These are phyloP conservation scores for Gnomoniopsis sp. DNA, from an alignment of 2,329 filamentous ascomycete genomes.

Conservation along the genomic window DNA sequence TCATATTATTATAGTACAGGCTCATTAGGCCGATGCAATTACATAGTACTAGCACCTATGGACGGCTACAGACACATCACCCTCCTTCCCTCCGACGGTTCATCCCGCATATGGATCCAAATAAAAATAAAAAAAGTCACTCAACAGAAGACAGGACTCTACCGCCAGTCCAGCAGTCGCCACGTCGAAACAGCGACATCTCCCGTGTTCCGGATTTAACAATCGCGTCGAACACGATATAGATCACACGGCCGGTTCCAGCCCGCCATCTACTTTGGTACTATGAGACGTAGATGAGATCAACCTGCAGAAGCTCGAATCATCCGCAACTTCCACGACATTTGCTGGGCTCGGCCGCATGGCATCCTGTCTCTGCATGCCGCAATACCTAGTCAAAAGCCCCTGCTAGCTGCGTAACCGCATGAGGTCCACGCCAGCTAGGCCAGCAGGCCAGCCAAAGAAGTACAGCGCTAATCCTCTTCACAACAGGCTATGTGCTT, in stretches of 20 bases:
- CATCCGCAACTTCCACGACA: constrained; percentile 20
- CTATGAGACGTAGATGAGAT: constrained; percentile 20
- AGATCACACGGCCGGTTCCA: not conserved
- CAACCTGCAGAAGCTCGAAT: constrained; percentile 19
- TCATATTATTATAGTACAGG: not conserved
- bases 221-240: not conserved
- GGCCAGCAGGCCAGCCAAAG: not conserved
- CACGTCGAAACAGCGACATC: not conserved
- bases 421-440: not conserved
- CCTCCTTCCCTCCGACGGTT: not conserved
- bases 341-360: constrained; percentile 13
- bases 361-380: constrained; percentile 10
- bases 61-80: not conserved
- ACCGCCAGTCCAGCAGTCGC: not conserved
- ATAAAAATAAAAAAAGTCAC: not conserved
- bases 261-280: not conserved
- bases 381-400: constrained; percentile 11
- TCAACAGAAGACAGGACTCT: too few species aligned
- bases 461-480: not conserved
- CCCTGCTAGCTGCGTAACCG: not conserved
- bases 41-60: not conserved
- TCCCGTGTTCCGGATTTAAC: not conserved
- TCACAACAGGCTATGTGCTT: constrained; percentile 1
- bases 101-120: not conserved
- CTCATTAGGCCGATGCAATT: too few species aligned